Evolutionary conservation across 352 stramenopile species (phyloP).

Genomic region (Phytophthora uliginosa): DNA sequence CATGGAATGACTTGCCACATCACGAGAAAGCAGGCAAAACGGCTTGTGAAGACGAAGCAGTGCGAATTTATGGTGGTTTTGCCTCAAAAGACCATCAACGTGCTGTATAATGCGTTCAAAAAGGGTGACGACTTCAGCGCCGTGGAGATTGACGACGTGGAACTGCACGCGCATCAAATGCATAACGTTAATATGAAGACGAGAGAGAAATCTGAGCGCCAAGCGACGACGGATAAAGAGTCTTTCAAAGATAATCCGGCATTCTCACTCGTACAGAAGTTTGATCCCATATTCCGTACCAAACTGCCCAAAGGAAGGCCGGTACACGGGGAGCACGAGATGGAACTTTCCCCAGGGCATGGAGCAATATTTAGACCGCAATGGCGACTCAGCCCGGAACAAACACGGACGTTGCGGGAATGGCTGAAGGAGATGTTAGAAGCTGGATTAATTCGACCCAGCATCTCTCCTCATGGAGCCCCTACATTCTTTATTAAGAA

Average conservation of each 20-base stretch:
- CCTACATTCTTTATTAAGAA: constrained; percentile 20
- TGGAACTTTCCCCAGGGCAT: neutral
- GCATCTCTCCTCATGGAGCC: constrained; percentile 9
- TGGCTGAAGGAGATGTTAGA: constrained; percentile 4
- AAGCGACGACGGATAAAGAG: neutral
- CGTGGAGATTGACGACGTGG: neutral
- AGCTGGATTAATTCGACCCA: neutral
- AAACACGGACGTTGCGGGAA: neutral
- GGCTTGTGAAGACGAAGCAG: neutral
- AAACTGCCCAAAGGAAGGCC: neutral
- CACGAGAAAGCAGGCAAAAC: neutral
- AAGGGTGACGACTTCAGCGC: neutral
- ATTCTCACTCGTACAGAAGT: neutral
- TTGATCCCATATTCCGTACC: constrained; percentile 5
- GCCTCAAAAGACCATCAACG: constrained; percentile 5
- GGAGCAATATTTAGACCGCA: constrained; percentile 8
- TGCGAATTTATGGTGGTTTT: constrained; percentile 7
- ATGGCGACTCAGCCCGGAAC: constrained; percentile 13
- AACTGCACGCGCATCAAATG: neutral
- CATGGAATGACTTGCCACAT: constrained; percentile 1
- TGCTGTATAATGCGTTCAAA: neutral
- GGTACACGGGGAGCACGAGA: constrained; percentile 8
- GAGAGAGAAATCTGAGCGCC: neutral
- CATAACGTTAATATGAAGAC: neutral
- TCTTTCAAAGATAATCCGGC: neutral